These are phyloP conservation scores for Holtermanniella nyarrowii DNA, from an alignment of 768 basidiomycete genomes.

Conservation along the genomic window DNA sequence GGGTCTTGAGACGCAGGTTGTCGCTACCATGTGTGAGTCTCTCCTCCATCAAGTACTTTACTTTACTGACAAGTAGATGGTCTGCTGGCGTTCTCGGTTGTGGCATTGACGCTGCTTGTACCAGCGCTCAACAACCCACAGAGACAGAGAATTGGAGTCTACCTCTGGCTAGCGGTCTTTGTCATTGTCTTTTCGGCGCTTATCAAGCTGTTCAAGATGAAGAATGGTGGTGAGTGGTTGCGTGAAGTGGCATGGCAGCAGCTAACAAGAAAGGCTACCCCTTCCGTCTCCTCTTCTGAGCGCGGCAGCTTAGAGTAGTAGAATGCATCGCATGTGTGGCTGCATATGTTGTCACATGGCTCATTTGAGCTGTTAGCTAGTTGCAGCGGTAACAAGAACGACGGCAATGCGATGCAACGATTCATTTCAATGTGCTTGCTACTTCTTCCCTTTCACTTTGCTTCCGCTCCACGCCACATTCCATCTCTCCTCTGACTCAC, in stretches of 20 bases:
- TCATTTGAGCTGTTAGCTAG: neutral
- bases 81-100: constrained; percentile 63
- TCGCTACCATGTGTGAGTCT: constrained; percentile 71
- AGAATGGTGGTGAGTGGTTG: constrained; percentile 62
- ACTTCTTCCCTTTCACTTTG: neutral
- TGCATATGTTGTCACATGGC: neutral
- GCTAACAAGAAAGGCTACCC: constrained; percentile 28
- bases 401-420: too few species aligned
- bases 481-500: too few species aligned
- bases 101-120: constrained; percentile 57
- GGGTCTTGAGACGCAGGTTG: constrained; percentile 84
- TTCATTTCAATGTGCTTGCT: too few species aligned
- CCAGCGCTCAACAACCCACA: constrained; percentile 57
- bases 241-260: neutral
- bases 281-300: constrained; percentile 36
- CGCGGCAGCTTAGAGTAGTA: neutral
- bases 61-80: constrained; percentile 54
- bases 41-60: neutral
- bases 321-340: neutral
- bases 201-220: constrained; percentile 74
- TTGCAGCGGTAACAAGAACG: too few species aligned
- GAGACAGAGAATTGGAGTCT: constrained; percentile 75
- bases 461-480: too few species aligned
- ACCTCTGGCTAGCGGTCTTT: constrained; percentile 74
- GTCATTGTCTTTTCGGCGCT: constrained; percentile 79